Evolutionary conservation across 139 green algal genomes (phyloP), one percentile per base, ranked within the genome.

Genomic region (Chlamydomonas eustigma): DNA sequence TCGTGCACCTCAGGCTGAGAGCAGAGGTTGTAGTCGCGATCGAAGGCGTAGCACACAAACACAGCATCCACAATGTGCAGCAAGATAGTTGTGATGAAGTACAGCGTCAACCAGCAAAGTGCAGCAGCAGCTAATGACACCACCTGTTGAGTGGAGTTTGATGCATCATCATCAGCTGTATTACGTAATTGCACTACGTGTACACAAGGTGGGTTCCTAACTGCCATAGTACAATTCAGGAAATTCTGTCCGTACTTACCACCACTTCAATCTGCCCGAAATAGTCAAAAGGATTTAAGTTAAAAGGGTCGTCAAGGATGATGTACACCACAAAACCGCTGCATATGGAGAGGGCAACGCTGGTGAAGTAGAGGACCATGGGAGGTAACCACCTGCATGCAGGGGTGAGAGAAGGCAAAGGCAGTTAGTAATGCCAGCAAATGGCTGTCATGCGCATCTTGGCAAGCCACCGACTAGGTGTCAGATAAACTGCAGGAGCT

Each of bases 11-110:
- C 12, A 28, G 52, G 52, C 52, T 68, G 52, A 4, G 52, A 68
- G 22, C 52, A 68, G 6, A 68, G 4, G 22, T 28, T 5, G 52
- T 4, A 4, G 52, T 68, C 52, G 12, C 52, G 8, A 28, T 68
- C 52, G 34, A 31, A 68, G n/a, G 52, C 52, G 52, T 68, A 68
- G 52, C 52, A 68, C 6, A 68, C 4, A 4, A 68, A 31, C 52
- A 68, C 12, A 25, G 52, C 52, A 28, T 68, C 52, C 6, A 68
- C 4, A 4, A 68, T 28, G 12, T 35, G 52, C 6, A 68, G 52
- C 52, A 68, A 31, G n/a, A 68, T 18, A 12, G 44, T 58, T 58
- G 44, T 58, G 44, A 58, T 12, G 44, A 58, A 58, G 44, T 58
- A 58, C 12, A 58, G 44, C 44, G 44, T 58, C 44, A 58, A 28